Conservation (phyloP, 2,329 filamentous ascomycete genomes). For the Talaromyces sp. region DNA sequence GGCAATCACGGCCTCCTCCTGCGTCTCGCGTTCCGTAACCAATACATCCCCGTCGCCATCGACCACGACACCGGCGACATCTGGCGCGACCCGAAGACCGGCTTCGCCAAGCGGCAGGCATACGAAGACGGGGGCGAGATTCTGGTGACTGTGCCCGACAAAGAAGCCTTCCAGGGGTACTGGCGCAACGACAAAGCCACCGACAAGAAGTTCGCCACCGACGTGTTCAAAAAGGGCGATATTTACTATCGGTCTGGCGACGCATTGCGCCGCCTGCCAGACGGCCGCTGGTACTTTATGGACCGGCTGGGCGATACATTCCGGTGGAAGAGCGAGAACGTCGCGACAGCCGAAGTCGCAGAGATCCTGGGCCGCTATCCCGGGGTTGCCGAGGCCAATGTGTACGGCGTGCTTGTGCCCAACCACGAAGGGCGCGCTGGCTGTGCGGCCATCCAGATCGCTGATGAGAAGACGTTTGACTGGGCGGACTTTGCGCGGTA, state of each 20-base stretch:
- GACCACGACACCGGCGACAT: constrained; percentile 65
- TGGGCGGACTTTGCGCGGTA: constrained; percentile 57
- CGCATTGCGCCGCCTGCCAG: constrained; percentile 54
- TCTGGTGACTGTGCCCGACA: constrained; percentile 56
- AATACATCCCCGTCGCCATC: constrained; percentile 61
- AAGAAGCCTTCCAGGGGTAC: constrained; percentile 63
- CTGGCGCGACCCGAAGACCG: constrained; percentile 59
- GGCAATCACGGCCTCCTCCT: constrained; percentile 65
- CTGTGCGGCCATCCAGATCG: constrained; percentile 54
- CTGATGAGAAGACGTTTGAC: constrained; percentile 48
- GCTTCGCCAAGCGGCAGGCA: constrained; percentile 58
- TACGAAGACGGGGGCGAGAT: constrained; percentile 72
- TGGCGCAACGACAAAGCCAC: constrained; percentile 64
- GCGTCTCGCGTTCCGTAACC: constrained; percentile 48
- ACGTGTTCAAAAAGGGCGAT: constrained; percentile 64
- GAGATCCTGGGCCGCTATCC: constrained; percentile 57
- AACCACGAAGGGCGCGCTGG: constrained; percentile 65
- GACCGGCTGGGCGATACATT: constrained; percentile 60
- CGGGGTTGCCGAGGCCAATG: constrained; percentile 60
- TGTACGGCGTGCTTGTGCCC: constrained; percentile 63
- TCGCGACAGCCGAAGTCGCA: constrained; percentile 62
- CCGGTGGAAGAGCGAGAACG: constrained; percentile 54
- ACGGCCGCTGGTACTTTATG: constrained; percentile 65
- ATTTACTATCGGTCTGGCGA: constrained; percentile 65
- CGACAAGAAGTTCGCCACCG: constrained; percentile 56